Conservation (phyloP, 768 basidiomycete genomes). For the Hemileccinum rubropunctum region DNA sequence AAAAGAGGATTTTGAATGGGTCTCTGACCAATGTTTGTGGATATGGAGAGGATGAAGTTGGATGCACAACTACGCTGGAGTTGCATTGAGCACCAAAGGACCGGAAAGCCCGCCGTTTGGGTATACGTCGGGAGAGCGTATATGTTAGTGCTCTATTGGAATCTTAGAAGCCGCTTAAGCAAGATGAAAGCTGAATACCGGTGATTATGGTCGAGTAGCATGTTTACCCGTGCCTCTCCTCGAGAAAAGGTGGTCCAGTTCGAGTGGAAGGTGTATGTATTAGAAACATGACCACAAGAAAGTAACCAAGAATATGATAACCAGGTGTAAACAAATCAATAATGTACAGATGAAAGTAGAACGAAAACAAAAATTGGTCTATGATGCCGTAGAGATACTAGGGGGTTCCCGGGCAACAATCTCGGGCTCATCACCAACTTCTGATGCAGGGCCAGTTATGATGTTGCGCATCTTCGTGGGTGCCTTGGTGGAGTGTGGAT, state of each 20-base stretch:
- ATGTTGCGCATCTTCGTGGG: conserved; percentile 69
- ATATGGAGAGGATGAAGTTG: neutral
- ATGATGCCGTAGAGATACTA: conserved; percentile 17
- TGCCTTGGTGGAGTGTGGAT: conserved; percentile 43
- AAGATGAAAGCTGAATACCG: neutral
- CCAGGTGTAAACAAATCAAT: conserved; percentile 7
- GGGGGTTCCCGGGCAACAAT: conserved; percentile 21
- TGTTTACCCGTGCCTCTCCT: too few species aligned
- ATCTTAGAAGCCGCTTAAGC: neutral
- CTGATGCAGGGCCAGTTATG: conserved; percentile 49
- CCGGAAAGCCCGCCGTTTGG: neutral
- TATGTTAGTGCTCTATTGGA: neutral
- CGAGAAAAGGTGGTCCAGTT: too few species aligned
- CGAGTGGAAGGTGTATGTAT: too few species aligned
- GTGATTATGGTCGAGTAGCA: neutral
- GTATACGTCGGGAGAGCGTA: neutral
- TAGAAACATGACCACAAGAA: neutral
- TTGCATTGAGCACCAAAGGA: neutral
- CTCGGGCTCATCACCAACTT: conserved; percentile 50
- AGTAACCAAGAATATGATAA: conserved; percentile 12
- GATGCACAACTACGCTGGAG: neutral
- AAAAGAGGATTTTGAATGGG: conserved; percentile 75
- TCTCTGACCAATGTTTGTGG: conserved; percentile 13
- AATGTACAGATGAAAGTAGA: conserved; percentile 8
- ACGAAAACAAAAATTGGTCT: conserved; percentile 9